Evolutionary conservation across 257 asterid species (phyloP), one percentile per base, ranked within the genome.

Genomic region (Solanum lycopersicoides): DNA sequence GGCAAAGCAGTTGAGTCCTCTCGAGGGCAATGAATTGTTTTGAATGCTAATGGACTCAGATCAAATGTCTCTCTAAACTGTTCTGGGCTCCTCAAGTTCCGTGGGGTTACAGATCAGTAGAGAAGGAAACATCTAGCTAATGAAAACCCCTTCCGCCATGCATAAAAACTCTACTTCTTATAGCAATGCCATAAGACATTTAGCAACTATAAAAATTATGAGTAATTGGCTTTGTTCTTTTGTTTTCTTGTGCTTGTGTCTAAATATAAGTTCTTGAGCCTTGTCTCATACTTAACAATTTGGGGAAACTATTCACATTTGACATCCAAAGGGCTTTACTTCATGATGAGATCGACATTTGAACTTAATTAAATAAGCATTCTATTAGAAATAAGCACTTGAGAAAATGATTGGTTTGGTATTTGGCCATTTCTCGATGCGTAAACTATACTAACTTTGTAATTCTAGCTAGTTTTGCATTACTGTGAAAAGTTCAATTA

Each of bases 41-140:
- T 93, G 92, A 92, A 92, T 92, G 93, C 93, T 89, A 91, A 91
- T 93, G 92, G 94, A 91, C 92, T 90, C 23, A 88, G 6, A 90
- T 85, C 60, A 91, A 89, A 35, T 73, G 80, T 73, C 80, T 35
- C 80, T 35, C 80, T 73, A 10, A 73, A 73, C 30, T 73, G 80
- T 73, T 73, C 30, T 73, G 80, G 16, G 50, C 30, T 73, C 16
- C 5, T 73, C 50, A 35, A 35, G n/a, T 13, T 35, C 30, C 0
- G 42, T 73, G 30, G 80, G 30, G 80, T 73, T 73, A 73, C 80
- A 73, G 50, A 73, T 73, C 5, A 73, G 80, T 73, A 15, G 80
- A 73, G 80, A 73, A 35, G 80, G 80, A 73, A 73, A 73, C 80
- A 35, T 35, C 47, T 35, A 35, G 80, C 10, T 35, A 73, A 35